phyloP scores from a whole-genome alignment of 352 stramenopile genomes.

The Phytophthora meadii region DNA sequence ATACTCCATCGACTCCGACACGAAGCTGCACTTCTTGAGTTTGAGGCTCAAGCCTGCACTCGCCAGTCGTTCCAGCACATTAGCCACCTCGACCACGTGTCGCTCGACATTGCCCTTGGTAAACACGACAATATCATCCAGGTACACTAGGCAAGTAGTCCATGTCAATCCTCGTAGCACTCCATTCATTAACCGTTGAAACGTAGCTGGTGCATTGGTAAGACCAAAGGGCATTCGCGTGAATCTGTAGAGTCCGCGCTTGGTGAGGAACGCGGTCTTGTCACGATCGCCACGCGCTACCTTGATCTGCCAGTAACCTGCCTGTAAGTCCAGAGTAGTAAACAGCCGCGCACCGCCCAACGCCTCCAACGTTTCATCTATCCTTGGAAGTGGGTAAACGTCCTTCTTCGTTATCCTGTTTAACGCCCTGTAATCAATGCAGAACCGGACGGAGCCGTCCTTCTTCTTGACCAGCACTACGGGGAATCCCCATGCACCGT shows the following conservation, averaged over 20 bases:
- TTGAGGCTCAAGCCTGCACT: not conserved
- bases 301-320: slow-evolving; percentile 5
- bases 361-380: slow-evolving; percentile 6
- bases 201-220: not conserved
- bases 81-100: not conserved
- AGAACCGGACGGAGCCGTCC: slow-evolving; percentile 1
- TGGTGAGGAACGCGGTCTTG: slow-evolving; percentile 4
- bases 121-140: slow-evolving; percentile 5
- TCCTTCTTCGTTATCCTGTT: not conserved
- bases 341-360: not conserved
- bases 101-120: not conserved
- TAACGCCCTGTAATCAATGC: not conserved
- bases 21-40: not conserved
- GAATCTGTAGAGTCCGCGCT: not conserved
- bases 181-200: not conserved
- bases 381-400: slow-evolving; percentile 8
- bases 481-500: slow-evolving; percentile 4
- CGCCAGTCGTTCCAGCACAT: not conserved
- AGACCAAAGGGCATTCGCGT: slow-evolving; percentile 1
- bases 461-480: slow-evolving; percentile 12
- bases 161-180: not conserved
- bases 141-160: not conserved
- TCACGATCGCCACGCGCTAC: not conserved
- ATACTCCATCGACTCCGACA: not conserved
- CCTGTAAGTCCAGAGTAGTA: not conserved